These are phyloP conservation scores for Leccinum huronense DNA, from an alignment of 1,284 basidiomycete species.

Conservation along the genomic window DNA sequence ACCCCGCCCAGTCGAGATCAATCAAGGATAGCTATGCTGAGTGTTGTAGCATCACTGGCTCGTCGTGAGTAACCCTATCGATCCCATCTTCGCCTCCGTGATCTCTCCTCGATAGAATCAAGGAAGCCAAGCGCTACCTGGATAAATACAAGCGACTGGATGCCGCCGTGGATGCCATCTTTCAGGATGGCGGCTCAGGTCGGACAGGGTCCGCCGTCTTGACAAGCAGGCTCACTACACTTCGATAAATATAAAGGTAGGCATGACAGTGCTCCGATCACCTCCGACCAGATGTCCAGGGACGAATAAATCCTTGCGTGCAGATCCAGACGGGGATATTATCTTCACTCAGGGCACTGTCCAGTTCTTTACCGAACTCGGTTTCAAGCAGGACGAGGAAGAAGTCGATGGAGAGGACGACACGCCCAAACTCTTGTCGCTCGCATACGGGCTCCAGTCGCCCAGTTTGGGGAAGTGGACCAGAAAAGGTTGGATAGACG, in stretches of 20 bases:
- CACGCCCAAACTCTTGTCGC: constrained; percentile 65
- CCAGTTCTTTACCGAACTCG: constrained; percentile 49
- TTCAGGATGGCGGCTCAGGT: constrained; percentile 43
- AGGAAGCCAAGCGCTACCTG: constrained; percentile 71
- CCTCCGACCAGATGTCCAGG: neutral
- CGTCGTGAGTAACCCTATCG: constrained; percentile 57
- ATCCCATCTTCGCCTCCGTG: neutral
- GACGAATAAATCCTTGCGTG: neutral
- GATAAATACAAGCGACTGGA: constrained; percentile 73
- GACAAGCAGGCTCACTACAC: constrained; percentile 54
- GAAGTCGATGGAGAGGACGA: constrained; percentile 72
- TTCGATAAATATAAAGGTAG: constrained; percentile 82
- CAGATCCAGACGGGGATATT: constrained; percentile 57
- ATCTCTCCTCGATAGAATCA: constrained; percentile 31
- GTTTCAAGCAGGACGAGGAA: constrained; percentile 35
- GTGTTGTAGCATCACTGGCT: constrained; percentile 65
- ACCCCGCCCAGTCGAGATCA: constrained; percentile 18
- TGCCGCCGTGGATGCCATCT: constrained; percentile 74
- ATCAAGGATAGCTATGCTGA: constrained; percentile 37
- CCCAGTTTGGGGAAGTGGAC: constrained; percentile 76
- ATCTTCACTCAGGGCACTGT: constrained; percentile 77
- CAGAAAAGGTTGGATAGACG: constrained; percentile 74
- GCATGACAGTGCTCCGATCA: constrained; percentile 4
- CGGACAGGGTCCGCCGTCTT: constrained; percentile 38
- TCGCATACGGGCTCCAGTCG: constrained; percentile 77